A percentile compares a stretch with the other conserved stretches of the same genome.
Evolutionary conservation across 495 filamentous ascomycete species (phyloP).

Genomic region (Xylaria flabelliformis): DNA sequence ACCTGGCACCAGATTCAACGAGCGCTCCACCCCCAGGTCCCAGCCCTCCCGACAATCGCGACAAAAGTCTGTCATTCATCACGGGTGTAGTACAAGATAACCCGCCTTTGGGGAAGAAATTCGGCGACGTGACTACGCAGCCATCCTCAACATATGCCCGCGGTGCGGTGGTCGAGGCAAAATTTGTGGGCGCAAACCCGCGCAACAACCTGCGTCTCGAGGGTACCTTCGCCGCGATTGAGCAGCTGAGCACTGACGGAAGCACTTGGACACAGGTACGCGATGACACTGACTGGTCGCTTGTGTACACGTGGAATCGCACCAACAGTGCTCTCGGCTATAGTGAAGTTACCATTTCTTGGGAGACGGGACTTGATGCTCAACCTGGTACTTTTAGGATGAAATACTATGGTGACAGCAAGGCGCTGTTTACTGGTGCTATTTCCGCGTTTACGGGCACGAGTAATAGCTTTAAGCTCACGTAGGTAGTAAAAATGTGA

Average conservation of each 20-base stretch:
- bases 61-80: constrained; percentile 78
- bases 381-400: constrained; percentile 76
- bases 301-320: constrained; percentile 82
- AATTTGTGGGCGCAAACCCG: constrained; percentile 89
- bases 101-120: constrained; percentile 68
- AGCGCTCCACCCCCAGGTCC: constrained; percentile 64
- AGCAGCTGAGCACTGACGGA: constrained; percentile 58
- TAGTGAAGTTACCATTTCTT: constrained; percentile 77
- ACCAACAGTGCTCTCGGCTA: constrained; percentile 74
- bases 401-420: constrained; percentile 86
- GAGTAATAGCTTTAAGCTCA: constrained; percentile 66
- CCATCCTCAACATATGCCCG: constrained; percentile 60
- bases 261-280: constrained; percentile 71
- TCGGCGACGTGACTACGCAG: constrained; percentile 70
- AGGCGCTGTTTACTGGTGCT: constrained; percentile 64
- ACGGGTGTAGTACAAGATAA: constrained; percentile 78
- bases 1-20: constrained; percentile 62
- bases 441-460: constrained; percentile 77
- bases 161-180: constrained; percentile 69
- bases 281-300: constrained; percentile 78
- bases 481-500: constrained; percentile 29
- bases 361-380: constrained; percentile 71
- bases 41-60: constrained; percentile 77
- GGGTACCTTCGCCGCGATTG: constrained; percentile 80
- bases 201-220: constrained; percentile 86